A percentile compares a stretch with the other conserved stretches of the same genome.
phyloP scores from a whole-genome alignment of 176 grass and related monocot species.

The Pharus latifolius region DNA sequence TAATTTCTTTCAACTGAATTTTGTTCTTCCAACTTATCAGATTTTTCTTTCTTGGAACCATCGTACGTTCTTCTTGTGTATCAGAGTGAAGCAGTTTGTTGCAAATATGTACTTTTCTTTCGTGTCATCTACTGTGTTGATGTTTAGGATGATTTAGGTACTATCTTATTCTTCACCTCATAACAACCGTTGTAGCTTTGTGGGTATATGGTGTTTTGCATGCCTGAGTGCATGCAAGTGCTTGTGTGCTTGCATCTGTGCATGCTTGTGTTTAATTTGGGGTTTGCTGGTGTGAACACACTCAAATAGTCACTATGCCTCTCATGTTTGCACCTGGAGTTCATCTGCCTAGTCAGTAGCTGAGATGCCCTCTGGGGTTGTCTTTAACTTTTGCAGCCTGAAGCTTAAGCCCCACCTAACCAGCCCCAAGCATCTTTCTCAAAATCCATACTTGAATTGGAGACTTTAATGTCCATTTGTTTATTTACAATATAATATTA shows the following conservation, averaged over 20 bases:
- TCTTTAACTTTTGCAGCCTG: neutral
- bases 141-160: neutral
- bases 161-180: neutral
- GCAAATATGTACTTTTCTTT: neutral
- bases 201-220: neutral
- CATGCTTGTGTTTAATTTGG: too few relatives aligned
- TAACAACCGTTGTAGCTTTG: neutral
- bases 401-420: neutral
- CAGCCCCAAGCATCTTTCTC: neutral
- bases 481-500: neutral
- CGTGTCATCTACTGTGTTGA: neutral
- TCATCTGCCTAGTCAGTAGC: neutral
- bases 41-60: neutral
- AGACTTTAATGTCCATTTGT: neutral
- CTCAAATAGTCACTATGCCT: neutral
- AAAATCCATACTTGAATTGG: constrained; percentile 12
- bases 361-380: neutral
- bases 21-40: neutral
- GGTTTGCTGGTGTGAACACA: neutral
- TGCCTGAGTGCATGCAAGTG: neutral
- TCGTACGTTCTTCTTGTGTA: neutral
- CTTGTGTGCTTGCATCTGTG: neutral
- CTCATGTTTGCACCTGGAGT: neutral
- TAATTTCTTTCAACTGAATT: neutral
- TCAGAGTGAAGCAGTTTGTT: neutral